Conservation (phyloP, 352 stramenopile genomes). For the Phytophthora capsici region DNA sequence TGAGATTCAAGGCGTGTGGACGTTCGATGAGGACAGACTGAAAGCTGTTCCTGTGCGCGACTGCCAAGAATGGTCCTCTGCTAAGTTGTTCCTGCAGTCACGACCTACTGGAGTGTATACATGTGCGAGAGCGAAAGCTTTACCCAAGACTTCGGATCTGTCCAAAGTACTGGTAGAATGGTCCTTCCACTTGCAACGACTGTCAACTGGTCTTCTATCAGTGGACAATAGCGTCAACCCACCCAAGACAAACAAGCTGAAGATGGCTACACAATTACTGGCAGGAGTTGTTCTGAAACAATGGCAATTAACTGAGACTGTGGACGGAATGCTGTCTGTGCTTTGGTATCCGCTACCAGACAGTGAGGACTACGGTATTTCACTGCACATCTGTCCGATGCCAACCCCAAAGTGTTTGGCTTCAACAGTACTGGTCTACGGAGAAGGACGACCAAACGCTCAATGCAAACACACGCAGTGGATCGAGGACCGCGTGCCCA, state of each 20-base stretch:
- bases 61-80: constrained; percentile 28
- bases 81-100: constrained; percentile 60
- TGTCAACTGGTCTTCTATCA: constrained; percentile 37
- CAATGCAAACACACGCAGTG: constrained; percentile 76
- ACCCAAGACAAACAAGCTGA: constrained; percentile 20
- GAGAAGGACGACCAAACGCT: constrained; percentile 47
- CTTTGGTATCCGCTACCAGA: constrained; percentile 53
- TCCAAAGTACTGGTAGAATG: constrained; percentile 46
- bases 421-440: constrained; percentile 62
- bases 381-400: constrained; percentile 65
- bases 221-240: constrained; percentile 1
- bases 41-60: background rate
- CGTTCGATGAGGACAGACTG: background rate
- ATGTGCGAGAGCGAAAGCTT: constrained; percentile 47
- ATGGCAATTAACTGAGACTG: constrained; percentile 5
- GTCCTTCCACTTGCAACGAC: constrained; percentile 64
- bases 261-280: constrained; percentile 17
- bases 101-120: constrained; percentile 67
- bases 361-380: constrained; percentile 39
- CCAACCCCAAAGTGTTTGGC: constrained; percentile 44
- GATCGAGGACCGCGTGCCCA: constrained; percentile 58
- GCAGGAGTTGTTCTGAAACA: constrained; percentile 13
- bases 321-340: constrained; percentile 69
- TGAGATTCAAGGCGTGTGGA: constrained; percentile 17
- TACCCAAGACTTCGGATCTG: background rate